A percentile compares a stretch with the other conserved stretches of the same genome.
These are phyloP conservation scores for Eudorina sp. DNA, from an alignment of 139 green algal species.

Conservation along the genomic window DNA sequence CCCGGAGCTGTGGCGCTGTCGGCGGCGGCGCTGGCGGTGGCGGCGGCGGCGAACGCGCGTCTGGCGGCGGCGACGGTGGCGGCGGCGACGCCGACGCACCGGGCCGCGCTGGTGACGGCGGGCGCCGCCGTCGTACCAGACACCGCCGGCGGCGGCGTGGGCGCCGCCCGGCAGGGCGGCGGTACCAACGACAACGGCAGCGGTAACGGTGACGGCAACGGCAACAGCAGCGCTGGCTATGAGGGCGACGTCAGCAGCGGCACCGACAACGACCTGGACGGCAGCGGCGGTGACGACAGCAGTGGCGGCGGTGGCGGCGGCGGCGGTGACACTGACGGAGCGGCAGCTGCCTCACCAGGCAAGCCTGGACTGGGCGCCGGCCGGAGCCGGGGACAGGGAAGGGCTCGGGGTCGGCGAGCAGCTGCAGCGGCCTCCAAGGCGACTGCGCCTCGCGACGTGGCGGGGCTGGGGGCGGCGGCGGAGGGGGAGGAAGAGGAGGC, in stretches of 20 bases:
- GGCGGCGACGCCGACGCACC: background rate
- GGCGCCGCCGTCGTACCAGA: background rate
- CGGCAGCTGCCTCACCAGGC: no score
- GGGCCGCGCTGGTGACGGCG: constrained; percentile 2
- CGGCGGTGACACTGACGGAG: no score
- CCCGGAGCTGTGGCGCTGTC: constrained; percentile 22
- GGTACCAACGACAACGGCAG: background rate
- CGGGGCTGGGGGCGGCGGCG: background rate
- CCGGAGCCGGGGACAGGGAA: background rate
- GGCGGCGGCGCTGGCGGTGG: constrained; percentile 21
- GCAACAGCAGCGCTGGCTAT: background rate
- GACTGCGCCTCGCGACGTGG: no score
- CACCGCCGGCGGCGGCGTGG: background rate
- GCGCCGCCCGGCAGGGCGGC: background rate
- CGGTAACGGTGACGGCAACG: background rate
- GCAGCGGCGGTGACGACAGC: background rate
- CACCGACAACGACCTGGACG: background rate
- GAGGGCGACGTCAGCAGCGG: no score
- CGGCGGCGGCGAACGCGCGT: constrained; percentile 4
- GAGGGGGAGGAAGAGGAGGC: background rate
- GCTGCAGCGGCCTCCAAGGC: no score
- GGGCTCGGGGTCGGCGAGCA: background rate
- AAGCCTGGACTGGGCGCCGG: background rate
- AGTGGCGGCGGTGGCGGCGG: no score
- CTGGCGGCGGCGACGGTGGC: background rate